A percentile compares a stretch with the other conserved stretches of the same genome.
These are phyloP conservation scores for Mangifera indica DNA, from an alignment of 345 rosid genomes.

Conservation along the genomic window DNA sequence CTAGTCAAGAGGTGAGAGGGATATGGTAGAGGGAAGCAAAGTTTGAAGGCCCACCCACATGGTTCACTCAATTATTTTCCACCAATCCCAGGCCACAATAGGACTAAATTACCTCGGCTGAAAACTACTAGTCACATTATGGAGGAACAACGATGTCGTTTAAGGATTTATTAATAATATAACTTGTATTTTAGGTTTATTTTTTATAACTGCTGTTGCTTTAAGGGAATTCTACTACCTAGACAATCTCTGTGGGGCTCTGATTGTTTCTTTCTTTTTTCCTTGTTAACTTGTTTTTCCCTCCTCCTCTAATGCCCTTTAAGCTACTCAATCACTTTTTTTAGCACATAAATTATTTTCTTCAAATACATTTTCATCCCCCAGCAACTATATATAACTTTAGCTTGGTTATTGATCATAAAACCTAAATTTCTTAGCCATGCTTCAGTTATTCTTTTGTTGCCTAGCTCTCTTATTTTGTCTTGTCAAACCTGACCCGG, in stretches of 20 bases:
- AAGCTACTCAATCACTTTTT: conserved; percentile 73
- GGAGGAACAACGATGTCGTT: conserved; percentile 5
- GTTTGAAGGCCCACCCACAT: too few species aligned
- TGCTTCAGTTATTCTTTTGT: conserved; percentile 19
- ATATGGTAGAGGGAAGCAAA: not conserved
- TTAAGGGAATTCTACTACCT: too few species aligned
- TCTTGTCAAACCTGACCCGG: conserved; percentile 52
- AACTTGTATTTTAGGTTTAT: too few species aligned
- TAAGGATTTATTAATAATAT: too few species aligned
- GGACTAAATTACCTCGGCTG: conserved; percentile 15
- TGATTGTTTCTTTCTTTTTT: conserved; percentile 26
- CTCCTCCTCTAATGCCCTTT: conserved; percentile 42
- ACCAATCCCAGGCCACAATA: conserved; percentile 8
- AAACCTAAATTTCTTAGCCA: not conserved
- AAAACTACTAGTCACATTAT: not conserved
- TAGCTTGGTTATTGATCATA: not conserved
- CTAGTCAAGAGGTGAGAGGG: not conserved
- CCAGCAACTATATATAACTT: conserved; percentile 32
- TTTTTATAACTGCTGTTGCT: not conserved
- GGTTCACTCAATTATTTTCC: conserved; percentile 18
- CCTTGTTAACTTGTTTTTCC: conserved; percentile 53
- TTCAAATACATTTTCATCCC: conserved; percentile 20
- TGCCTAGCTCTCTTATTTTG: conserved; percentile 35
- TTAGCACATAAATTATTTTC: too few species aligned
- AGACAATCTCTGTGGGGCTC: not conserved